Base-by-base conservation (phyloP, 306 rosid species). In the Trifolium repens region DNA sequence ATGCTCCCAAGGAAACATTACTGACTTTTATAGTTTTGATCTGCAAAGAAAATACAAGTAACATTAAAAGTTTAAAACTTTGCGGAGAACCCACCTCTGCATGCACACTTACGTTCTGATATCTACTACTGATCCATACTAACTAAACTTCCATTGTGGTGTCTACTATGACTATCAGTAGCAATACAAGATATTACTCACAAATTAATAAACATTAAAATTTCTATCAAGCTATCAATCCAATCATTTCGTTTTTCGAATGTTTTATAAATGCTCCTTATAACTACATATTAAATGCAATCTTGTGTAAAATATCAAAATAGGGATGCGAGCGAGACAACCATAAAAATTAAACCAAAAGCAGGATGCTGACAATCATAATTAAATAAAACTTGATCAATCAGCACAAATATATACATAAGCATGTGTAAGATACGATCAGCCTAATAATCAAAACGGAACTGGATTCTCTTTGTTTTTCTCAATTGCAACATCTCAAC, bases 1-100 rank as follows among this genome's bases (percentile, higher is more conserved):
- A 82, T 68, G 99, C 99, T 58, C 89, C 99, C 82, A 94, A 82
- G 59, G 99, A 94, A 84, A 94, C 92, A 74, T 90, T 92, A 78
- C 91, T 67, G 71, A 94, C 96, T 91, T 87, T 90, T 66, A 90
- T 88, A 80, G 96, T 85, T 79, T 82, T 90, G 57, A 83, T 67
- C 96, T 94, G 89, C 65, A 81, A 19, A 69, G 66, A 75, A 78
- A 16, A 53, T n/a, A 57, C 34, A 59, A 42, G 30, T 26, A 72
- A 70, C 14, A 63, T 27, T 9, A 47, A 30, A 61, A 72, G 73
- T 44, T 62, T 42, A 80, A 19, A 75, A 43, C 35, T 27, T 9
- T 34, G 49, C 9, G 71, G 50, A 60, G 30, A 81, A 63, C 12
- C 62, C n/a, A 73, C 44, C 74, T 54, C 55, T 54, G 47, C 60